Conservation (phyloP, 2,329 filamentous ascomycete genomes). For the Ascochyta koolunga region DNA sequence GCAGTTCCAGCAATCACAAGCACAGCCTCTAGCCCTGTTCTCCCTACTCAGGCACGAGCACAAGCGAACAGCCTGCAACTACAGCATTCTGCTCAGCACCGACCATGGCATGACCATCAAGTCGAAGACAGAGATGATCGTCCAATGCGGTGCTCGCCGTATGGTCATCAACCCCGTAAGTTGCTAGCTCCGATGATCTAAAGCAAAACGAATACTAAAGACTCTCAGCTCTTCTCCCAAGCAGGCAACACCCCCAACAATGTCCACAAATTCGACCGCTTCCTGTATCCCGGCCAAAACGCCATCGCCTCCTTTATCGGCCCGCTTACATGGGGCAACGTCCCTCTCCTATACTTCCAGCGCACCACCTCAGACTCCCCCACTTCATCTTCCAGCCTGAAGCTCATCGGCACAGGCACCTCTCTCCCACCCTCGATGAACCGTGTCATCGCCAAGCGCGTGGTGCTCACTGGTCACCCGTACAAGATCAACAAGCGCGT, state of each 20-base stretch:
- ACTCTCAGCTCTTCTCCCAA: constrained; percentile 72
- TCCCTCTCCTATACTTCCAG: constrained; percentile 89
- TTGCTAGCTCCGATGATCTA: background rate
- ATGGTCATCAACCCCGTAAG: constrained; percentile 78
- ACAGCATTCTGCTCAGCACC: constrained; percentile 83
- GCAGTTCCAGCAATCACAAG: constrained; percentile 59
- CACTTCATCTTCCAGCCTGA: constrained; percentile 54
- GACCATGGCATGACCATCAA: constrained; percentile 79
- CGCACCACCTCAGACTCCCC: constrained; percentile 50
- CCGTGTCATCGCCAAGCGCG: constrained; percentile 89
- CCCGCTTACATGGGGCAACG: constrained; percentile 89
- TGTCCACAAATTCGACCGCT: constrained; percentile 95
- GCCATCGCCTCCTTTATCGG: constrained; percentile 89
- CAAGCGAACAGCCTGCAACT: constrained; percentile 85
- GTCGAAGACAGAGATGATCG: constrained; percentile 88
- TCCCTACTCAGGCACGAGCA: constrained; percentile 93
- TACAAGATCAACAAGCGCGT: constrained; percentile 99
- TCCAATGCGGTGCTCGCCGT: constrained; percentile 88
- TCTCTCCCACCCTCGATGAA: constrained; percentile 74
- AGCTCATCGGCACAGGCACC: constrained; percentile 85
- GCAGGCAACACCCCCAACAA: constrained; percentile 92
- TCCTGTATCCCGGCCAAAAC: constrained; percentile 86
- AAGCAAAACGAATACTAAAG: constrained; percentile 1
- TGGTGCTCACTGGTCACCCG: constrained; percentile 92
- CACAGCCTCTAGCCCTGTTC: constrained; percentile 74